Base-by-base conservation (phyloP, 2,329 filamentous ascomycete genomes). In the Aurifilum marmelostoma region DNA sequence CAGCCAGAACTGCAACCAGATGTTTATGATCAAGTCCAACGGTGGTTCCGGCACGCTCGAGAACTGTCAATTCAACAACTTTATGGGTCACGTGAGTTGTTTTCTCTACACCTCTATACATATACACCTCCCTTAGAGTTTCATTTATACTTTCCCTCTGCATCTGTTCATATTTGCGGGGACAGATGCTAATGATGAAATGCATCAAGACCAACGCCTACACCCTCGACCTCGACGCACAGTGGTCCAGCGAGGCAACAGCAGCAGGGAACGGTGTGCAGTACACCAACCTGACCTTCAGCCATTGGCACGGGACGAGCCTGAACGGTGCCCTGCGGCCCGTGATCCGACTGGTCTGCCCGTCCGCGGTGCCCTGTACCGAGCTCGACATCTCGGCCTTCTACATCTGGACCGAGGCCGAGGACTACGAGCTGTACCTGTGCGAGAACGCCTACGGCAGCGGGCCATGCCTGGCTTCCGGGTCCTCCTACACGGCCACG, bases 1-100 rank as follows among this genome's bases (percentile, higher is more conserved):
- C 79, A 88, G 86, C 41, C 83, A 81, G 77, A 80, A 81, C 24
- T 84, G 83, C n/a, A 89, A 89, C 80, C 85, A 89, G 74, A 88
- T 89, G 86, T 83, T 84, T 77, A 87, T 88, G 85, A 83, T 89
- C 80, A 89, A 89, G 77, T 84, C 82, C 68, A 86, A 88, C 73
- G 87, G 87, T 59, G 87, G 87, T 41, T 81, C 76, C 66, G 87
- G 87, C 39, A 81, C 78, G 4, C 81, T 89, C 6, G 80, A 80
- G 56, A 82, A 88, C 72, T 78, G 81, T 21, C 73, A 81, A 0
- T 81, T 89, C 54, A 82, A 85, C 73, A 87, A 88, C 77, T 89
- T 89, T 76, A 85, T 87, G 73, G 87, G 87, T 52, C 85, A 87
- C 75, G 61, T 63, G 47, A 32, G 61, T 63, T 18, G 52, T 14